Conservation (phyloP, 1,284 basidiomycete species). For the Thecaphora thlaspeos region DNA sequence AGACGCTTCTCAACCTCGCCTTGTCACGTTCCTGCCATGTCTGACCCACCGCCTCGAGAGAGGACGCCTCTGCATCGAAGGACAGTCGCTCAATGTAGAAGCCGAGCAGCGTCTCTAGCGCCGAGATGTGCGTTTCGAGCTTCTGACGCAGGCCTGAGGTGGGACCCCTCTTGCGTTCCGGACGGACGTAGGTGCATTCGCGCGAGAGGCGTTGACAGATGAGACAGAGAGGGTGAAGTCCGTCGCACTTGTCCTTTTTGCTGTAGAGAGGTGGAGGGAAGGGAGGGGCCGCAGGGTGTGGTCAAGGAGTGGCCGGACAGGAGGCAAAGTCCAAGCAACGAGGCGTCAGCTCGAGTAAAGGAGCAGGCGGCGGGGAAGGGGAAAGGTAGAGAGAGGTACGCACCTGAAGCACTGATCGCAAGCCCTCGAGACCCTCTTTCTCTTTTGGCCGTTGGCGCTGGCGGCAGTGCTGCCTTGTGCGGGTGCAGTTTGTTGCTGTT, state of each 20-base stretch:
- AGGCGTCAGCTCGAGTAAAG: too few relatives aligned
- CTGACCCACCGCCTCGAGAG: not conserved
- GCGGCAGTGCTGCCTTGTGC: too few relatives aligned
- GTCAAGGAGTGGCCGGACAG: not conserved
- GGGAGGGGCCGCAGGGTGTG: too few relatives aligned
- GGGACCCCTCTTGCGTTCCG: constrained; percentile 28
- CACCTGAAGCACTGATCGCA: constrained; percentile 35
- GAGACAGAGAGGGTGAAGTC: constrained; percentile 13
- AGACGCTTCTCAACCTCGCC: not conserved
- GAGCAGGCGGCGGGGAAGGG: not conserved
- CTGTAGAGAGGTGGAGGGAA: not conserved
- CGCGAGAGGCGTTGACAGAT: constrained; percentile 13
- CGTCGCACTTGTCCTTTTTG: constrained; percentile 36
- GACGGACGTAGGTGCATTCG: constrained; percentile 24
- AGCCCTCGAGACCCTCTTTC: constrained; percentile 33
- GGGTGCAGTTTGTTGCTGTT: too few relatives aligned
- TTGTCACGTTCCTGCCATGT: not conserved
- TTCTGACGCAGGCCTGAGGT: constrained; percentile 21
- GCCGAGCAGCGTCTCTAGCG: constrained; percentile 20
- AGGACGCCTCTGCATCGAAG: not conserved
- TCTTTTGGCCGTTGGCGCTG: constrained; percentile 3
- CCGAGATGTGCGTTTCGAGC: constrained; percentile 16
- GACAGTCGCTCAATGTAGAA: constrained; percentile 1
- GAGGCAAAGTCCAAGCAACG: too few relatives aligned
- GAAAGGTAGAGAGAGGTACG: not conserved